Evolutionary conservation across 768 basidiomycete species (phyloP).

Genomic region (Rickenella mellea): DNA sequence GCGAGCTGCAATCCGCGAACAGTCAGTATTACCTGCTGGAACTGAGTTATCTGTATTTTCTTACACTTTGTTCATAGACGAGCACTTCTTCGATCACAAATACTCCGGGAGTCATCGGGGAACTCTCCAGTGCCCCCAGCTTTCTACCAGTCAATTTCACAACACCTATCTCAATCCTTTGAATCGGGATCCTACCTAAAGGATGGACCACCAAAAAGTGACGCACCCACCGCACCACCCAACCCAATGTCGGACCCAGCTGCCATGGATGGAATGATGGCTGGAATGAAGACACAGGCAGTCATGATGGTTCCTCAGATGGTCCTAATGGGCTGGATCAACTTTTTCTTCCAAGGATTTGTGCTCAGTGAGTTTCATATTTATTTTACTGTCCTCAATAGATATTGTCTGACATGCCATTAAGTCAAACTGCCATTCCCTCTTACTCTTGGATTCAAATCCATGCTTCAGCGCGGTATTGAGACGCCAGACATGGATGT

Average conservation of each 20-base stretch:
- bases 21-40: slow-evolving; percentile 44
- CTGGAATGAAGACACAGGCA: slow-evolving; percentile 97
- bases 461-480: slow-evolving; percentile 94
- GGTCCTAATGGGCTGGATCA: slow-evolving; percentile 99
- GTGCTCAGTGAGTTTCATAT: slow-evolving; percentile 71
- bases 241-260: slow-evolving; percentile 86
- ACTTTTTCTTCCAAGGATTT: slow-evolving; percentile 98
- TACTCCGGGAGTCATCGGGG: slow-evolving; percentile 73
- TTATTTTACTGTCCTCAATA: neutral
- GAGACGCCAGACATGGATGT: slow-evolving; percentile 97
- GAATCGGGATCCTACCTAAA: slow-evolving; percentile 77
- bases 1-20: slow-evolving; percentile 78
- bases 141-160: slow-evolving; percentile 69
- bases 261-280: slow-evolving; percentile 98
- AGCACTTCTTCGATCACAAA: slow-evolving; percentile 71
- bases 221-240: slow-evolving; percentile 47
- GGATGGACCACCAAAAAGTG: slow-evolving; percentile 59
- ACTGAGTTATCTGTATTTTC: too few relatives aligned
- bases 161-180: slow-evolving; percentile 63
- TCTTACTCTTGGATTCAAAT: slow-evolving; percentile 92
- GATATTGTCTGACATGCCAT: slow-evolving; percentile 2
- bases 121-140: slow-evolving; percentile 72
- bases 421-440: slow-evolving; percentile 95
- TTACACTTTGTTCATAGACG: slow-evolving; percentile 32
- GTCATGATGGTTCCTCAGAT: slow-evolving; percentile 99